Percentiles rank a stretch among this genome's conserved stretches.
These are phyloP conservation scores for Angomonas ambiguus DNA, from an alignment of 208 protist genomes.

Conservation along the genomic window DNA sequence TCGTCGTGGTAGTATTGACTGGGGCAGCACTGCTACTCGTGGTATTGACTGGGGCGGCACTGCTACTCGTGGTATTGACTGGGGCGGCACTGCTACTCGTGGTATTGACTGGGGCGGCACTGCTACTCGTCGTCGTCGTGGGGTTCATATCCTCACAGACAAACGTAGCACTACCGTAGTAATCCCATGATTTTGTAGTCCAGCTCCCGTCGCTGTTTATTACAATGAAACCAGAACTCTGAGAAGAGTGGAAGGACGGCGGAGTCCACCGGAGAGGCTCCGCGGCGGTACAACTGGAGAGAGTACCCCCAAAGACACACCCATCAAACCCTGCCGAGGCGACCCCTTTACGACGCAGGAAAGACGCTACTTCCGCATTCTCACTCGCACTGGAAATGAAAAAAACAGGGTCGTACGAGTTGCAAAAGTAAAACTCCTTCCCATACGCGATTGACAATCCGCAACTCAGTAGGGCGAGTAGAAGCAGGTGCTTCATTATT, in stretches of 20 bases:
- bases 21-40: slow-evolving; percentile 31
- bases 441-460: not conserved
- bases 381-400: not conserved
- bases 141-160: not conserved
- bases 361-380: not conserved
- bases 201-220: slow-evolving; percentile 5
- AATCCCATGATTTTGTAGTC: not conserved
- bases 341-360: not conserved
- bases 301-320: not conserved
- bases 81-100: not conserved
- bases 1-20: slow-evolving; percentile 6
- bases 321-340: slow-evolving; percentile 1
- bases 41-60: not conserved
- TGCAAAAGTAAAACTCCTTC: slow-evolving; percentile 2
- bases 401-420: not conserved
- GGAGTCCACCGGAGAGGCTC: not conserved
- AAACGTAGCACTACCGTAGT: not conserved
- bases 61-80: not conserved
- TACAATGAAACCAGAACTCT: not conserved
- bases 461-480: not conserved
- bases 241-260: not conserved
- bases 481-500: not conserved
- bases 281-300: not conserved
- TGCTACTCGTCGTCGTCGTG: not conserved
- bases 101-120: not conserved